These are phyloP conservation scores for Metschnikowia picachoensis DNA, from an alignment of 805 yeast species.

Conservation along the genomic window DNA sequence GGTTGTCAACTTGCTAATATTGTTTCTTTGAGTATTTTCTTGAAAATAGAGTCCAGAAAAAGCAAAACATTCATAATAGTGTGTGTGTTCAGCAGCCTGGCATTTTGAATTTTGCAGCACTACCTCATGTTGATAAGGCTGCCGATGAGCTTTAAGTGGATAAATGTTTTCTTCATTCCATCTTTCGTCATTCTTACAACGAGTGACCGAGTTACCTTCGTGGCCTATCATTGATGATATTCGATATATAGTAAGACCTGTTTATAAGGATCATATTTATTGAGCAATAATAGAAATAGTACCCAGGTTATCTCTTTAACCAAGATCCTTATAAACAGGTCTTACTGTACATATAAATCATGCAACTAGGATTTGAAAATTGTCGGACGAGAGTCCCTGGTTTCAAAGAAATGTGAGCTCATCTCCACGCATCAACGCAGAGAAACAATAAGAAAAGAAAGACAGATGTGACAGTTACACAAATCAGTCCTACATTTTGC, in stretches of 20 bases:
- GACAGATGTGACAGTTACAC: constrained; percentile 1
- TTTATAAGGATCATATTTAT: no score
- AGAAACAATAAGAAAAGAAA: constrained; percentile 2
- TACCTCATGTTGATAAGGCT: constrained; percentile 45
- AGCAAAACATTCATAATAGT: constrained; percentile 14
- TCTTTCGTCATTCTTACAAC: constrained; percentile 70
- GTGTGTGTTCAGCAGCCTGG: constrained; percentile 5
- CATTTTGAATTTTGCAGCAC: constrained; percentile 24
- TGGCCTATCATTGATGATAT: constrained; percentile 47
- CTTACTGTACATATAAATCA: no score
- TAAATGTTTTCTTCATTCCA: constrained; percentile 74
- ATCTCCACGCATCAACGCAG: constrained; percentile 9
- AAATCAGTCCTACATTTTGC: constrained; percentile 9
- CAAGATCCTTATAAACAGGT: no score
- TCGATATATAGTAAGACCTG: no score
- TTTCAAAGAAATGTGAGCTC: background rate
- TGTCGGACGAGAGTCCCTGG: constrained; percentile 4
- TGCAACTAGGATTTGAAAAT: constrained; percentile 18
- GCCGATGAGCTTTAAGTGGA: constrained; percentile 75
- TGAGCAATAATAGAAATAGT: no score
- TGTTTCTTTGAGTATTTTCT: constrained; percentile 34
- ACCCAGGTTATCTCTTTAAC: no score
- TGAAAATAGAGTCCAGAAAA: background rate
- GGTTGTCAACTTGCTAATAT: constrained; percentile 50
- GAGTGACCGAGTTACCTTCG: constrained; percentile 58